These are phyloP conservation scores for Apocynum venetum DNA, from an alignment of 257 asterid species.

Conservation along the genomic window DNA sequence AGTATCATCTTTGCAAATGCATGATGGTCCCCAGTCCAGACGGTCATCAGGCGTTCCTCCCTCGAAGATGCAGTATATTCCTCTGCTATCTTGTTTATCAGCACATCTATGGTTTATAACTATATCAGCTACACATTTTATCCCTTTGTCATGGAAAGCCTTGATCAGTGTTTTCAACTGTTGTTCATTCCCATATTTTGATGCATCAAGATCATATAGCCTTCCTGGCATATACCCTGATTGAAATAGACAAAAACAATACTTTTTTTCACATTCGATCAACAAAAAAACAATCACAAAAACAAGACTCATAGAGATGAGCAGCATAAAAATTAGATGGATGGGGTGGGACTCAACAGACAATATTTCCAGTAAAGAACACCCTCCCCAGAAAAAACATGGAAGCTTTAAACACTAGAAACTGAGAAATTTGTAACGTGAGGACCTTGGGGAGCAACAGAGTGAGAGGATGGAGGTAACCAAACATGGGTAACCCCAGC, in stretches of 20 bases:
- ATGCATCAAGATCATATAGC: conserved; percentile 72
- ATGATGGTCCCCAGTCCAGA: conserved; percentile 83
- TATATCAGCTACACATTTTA: conserved; percentile 70
- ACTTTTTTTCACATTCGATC: neutral
- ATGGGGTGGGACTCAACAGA: neutral
- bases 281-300: neutral
- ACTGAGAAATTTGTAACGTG: neutral
- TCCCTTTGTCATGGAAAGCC: conserved; percentile 40
- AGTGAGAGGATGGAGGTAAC: conserved; percentile 86
- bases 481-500: conserved; percentile 86
- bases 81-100: conserved; percentile 55
- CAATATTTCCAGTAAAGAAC: neutral
- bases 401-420: neutral
- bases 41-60: conserved; percentile 80
- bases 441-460: conserved; percentile 56
- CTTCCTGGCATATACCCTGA: conserved; percentile 79
- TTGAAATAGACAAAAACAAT: neutral
- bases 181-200: conserved; percentile 54
- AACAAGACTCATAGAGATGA: neutral
- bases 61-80: conserved; percentile 66
- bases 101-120: conserved; percentile 85
- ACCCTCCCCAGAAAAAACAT: neutral
- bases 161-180: conserved; percentile 46
- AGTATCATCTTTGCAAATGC: conserved; percentile 57
- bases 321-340: neutral